These are phyloP conservation scores for Coemansia sp. DNA, from an alignment of 192 early-diverging fungal genomes.

Conservation along the genomic window DNA sequence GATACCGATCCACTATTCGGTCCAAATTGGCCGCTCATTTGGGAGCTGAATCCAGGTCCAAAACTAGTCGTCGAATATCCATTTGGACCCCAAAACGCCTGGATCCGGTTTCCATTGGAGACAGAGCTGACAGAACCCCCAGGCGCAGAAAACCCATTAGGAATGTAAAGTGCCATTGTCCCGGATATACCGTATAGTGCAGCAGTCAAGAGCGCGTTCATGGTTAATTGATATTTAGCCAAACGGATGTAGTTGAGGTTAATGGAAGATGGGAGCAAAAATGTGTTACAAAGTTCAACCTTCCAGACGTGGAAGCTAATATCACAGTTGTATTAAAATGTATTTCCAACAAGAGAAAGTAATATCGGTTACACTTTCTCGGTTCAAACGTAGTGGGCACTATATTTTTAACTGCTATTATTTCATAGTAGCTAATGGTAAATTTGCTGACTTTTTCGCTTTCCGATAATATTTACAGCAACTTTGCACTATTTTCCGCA, in stretches of 20 bases:
- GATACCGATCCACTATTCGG: conserved; percentile 33
- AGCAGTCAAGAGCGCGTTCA: background rate
- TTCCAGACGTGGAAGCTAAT: background rate
- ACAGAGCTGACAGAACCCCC: conserved; percentile 28
- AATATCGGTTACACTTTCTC: too few species aligned
- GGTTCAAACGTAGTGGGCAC: background rate
- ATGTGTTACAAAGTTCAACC: background rate
- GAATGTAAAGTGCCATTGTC: conserved; percentile 12
- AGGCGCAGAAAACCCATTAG: conserved; percentile 4
- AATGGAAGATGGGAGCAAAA: background rate
- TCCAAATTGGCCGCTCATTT: conserved; percentile 43
- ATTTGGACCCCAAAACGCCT: conserved; percentile 41
- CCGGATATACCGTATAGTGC: background rate
- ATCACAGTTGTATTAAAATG: background rate
- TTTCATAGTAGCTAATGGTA: background rate
- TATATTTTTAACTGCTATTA: background rate
- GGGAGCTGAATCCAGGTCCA: conserved; percentile 45
- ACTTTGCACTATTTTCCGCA: background rate
- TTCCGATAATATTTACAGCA: background rate
- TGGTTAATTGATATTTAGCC: background rate
- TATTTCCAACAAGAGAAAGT: too few species aligned
- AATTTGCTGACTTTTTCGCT: background rate
- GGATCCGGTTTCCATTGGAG: conserved; percentile 36
- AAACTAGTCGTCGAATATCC: conserved; percentile 40
- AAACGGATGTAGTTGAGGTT: background rate